Evolutionary conservation across 352 stramenopile genomes (phyloP), one percentile per base, ranked within the genome.

Genomic region (Pythium pyrilobum): DNA sequence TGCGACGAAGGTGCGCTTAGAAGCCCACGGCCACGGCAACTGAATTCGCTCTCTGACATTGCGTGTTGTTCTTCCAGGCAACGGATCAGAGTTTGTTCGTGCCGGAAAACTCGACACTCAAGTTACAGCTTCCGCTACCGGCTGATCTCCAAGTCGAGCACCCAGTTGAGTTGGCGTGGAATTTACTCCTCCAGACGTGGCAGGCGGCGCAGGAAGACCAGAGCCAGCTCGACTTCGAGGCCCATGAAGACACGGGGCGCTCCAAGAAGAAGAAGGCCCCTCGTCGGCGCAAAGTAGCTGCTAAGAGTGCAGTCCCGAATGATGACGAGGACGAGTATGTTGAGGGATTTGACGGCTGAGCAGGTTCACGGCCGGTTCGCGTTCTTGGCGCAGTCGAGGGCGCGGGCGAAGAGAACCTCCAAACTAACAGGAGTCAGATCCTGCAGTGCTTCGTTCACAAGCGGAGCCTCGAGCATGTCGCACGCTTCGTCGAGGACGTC

Each of bases 211-310:
- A 69, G 5, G 71, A 89, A 40, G 84, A 95, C 43, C 73, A 91
- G 48, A 72, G 71, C 31, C 71, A 92, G 36, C 57, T 87, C 51
- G 79, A 93, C 56, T 71, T 89, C 31, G 81, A 88, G 18, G 56
- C 69, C 0, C 40, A 72, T 12, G 66, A 70, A 25, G 62, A 65
- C 2, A 32, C 23, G 16, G 80, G 65, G 25, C 45, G 37, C 8
- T 28, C 53, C 33, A 67, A 59, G 37, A 64, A 63, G 41, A 72
- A 73, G 52, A 71, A 64, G 31, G 46, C 63, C 3, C n/a, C 21
- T 20, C 72, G 66, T 15, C 76, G 71, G 0, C 68, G 71, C 46
- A 88, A 75, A 42, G 31, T 47, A 11, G 41, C 31, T 62, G 62
- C 36, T 62, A 67, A 28, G 48, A 53, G 15, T 29, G 42, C 67